Base-by-base conservation (phyloP, 495 filamentous ascomycete genomes). In the Parmelia sp. region DNA sequence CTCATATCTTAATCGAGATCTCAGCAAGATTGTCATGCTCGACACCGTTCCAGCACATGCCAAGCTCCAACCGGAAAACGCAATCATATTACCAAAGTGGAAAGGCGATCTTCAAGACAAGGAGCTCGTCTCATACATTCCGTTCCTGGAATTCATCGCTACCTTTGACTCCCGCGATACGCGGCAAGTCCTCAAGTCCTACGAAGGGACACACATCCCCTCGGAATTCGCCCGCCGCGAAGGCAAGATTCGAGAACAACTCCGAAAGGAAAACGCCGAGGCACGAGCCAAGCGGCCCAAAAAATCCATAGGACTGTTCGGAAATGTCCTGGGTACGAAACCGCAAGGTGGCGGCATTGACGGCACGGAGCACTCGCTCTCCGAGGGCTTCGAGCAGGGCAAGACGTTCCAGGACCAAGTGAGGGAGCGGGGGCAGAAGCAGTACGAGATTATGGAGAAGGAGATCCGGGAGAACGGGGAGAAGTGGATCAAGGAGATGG, bases 391-490 rank as follows among this genome's bases (percentile, higher is more conserved):
- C 37, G 86, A 86, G 44, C 83, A 95, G 76, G 92, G 91, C 36
- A 96, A 97, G 84, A 98, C 96, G 87, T 80, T 95, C 58, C 90
- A 89, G 76, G 94, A 98, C 71, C 85, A 92, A 72, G 88, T 92
- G 58, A 86, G 95, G 42, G 95, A 98, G 78, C 81, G 90, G 44
- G 93, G 95, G 31, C 89, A 91, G 76, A 87, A 87, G 77, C 86
- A 90, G 73, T 97, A 97, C 76, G 84, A 96, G 78, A 73, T 85
- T 72, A 83, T 96, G 65, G 94, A 97, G 76, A 84, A 83, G 71
- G 86, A 96, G 77, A 94, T 98, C 71, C 81, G 86, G 49, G 88
- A 92, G 75, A 93, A 97, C 73, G 94, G 90, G 45, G 90, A 91
- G 78, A 90, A 91, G 76, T 95, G 92, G 91, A 79, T 97, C 69